Percentiles rank a stretch among this genome's conserved stretches.
Conservation (phyloP, 2,329 filamentous ascomycete genomes). For the Alternaria brassicae region DNA sequence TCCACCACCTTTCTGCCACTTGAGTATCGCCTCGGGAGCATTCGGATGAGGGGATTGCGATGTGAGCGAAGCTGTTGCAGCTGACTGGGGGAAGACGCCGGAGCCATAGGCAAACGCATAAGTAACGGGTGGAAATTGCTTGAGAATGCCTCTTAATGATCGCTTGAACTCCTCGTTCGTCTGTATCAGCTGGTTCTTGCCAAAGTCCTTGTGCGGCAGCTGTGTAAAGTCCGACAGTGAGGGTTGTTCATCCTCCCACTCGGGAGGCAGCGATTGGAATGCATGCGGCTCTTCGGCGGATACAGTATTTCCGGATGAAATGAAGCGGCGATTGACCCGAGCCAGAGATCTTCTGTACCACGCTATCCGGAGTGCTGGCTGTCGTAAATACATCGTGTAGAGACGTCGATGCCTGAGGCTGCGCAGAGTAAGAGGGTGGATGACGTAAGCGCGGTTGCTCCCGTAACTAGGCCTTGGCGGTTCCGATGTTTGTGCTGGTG, state of each 20-base stretch:
- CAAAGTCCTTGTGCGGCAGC: slow-evolving; percentile 80
- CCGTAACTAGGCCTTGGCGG: slow-evolving; percentile 18
- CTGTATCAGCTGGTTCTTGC: slow-evolving; percentile 90
- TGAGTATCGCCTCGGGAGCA: slow-evolving; percentile 78
- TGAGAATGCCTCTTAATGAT: slow-evolving; percentile 82
- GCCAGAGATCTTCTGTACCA: slow-evolving; percentile 36
- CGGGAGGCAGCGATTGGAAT: slow-evolving; percentile 53
- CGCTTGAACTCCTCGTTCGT: slow-evolving; percentile 97
- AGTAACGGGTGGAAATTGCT: slow-evolving; percentile 93
- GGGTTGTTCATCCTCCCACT: slow-evolving; percentile 79
- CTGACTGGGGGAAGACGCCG: slow-evolving; percentile 86
- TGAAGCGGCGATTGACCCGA: slow-evolving; percentile 32
- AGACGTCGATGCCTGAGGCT: slow-evolving; percentile 28
- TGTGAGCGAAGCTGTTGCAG: slow-evolving; percentile 55
- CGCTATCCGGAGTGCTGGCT: slow-evolving; percentile 38
- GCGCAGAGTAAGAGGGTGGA: slow-evolving; percentile 25
- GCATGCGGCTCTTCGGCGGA: slow-evolving; percentile 25
- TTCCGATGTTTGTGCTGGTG: slow-evolving; percentile 15
- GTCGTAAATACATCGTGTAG: slow-evolving; percentile 44
- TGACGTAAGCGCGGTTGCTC: slow-evolving; percentile 36
- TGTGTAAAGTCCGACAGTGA: slow-evolving; percentile 77
- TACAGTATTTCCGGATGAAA: slow-evolving; percentile 34
- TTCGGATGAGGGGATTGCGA: slow-evolving; percentile 78
- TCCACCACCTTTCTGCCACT: slow-evolving; percentile 83
- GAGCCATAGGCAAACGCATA: slow-evolving; percentile 98